A percentile compares a stretch with the other conserved stretches of the same genome.
Evolutionary conservation across 2,329 filamentous ascomycete genomes (phyloP).

Genomic region (Colletotrichum nymphaeae): DNA sequence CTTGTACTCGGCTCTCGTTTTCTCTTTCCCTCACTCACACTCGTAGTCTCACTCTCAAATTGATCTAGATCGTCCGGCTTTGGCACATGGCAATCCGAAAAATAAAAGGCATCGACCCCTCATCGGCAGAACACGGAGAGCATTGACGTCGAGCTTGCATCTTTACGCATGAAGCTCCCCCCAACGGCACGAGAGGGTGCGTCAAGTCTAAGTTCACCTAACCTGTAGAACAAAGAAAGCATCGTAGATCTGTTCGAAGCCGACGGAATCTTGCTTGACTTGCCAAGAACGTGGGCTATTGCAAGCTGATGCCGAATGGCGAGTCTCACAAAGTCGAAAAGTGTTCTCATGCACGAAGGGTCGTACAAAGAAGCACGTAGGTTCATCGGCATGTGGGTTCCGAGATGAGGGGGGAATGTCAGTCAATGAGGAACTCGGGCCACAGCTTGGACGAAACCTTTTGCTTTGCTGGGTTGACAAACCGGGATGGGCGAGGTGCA

Average conservation of each 20-base stretch:
- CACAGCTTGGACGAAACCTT: constrained; percentile 14
- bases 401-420: constrained; percentile 12
- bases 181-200: not conserved
- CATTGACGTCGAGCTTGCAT: constrained; percentile 4
- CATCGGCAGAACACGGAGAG: constrained; percentile 23
- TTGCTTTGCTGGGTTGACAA: not conserved
- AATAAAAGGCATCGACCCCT: constrained; percentile 2
- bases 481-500: constrained; percentile 21
- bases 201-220: not conserved
- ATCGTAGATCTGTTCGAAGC: not conserved
- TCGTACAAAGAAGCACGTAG: constrained; percentile 12
- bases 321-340: not conserved
- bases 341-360: constrained; percentile 13
- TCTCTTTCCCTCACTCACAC: not conserved
- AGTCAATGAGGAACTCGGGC: constrained; percentile 26
- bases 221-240: not conserved
- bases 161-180: not conserved
- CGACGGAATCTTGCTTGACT: not conserved
- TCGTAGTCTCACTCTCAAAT: not conserved
- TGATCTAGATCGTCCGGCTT: not conserved
- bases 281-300: not conserved
- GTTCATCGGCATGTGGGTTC: constrained; percentile 26
- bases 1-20: not conserved
- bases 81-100: not conserved
- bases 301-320: not conserved